Base-by-base conservation (phyloP, 306 rosid genomes). In the Spatholobus suberectus region DNA sequence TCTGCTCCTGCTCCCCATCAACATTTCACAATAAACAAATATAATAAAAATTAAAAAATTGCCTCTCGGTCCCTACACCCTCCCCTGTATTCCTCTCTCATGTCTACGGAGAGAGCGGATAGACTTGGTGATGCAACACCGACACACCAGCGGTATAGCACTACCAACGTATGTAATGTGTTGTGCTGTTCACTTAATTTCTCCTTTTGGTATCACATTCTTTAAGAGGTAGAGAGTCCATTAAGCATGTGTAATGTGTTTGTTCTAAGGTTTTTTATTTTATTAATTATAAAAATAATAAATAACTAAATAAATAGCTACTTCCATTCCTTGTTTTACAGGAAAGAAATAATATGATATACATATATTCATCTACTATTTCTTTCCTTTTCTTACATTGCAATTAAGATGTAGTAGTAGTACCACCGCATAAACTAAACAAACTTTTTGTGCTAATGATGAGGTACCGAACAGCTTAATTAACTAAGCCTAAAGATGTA, bases 311-410 rank as follows among this genome's bases (percentile, higher is more conserved):
- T 2, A 54, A 7, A 18, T 1, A 18, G 1, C 10, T 5, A 27
- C 69, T 12, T 5, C 8, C 2, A 4, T 10, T 52, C 11, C 26
- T 12, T 57, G 35, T 2, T 24, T 59, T 18, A 2, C 5, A 35
- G 49, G 15, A 66, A 21, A 21, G 54, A 69, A 69, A 41, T 20
- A 10, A 40, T 41, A 70, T 13, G 12, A 43, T 15, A 44, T 3
- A 44, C 20, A 43, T 15, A 44, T 3, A 44, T 14, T 70, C 75
- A 70, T 70, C 38, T 13, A 14, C 23, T 17, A 44, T 70, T 44
- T 44, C 76, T 44, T 24, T 4, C 57, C 76, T 70, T 20, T 20
- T 21, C 29, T 43, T 70, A 70, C 58, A 70, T 14, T 43, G 76
- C 13, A 21, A 7, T 6, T 8, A 38, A 40, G 54, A 38, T 27